Conservation (phyloP, 2,329 filamentous ascomycete genomes). For the Fusarium sp. region DNA sequence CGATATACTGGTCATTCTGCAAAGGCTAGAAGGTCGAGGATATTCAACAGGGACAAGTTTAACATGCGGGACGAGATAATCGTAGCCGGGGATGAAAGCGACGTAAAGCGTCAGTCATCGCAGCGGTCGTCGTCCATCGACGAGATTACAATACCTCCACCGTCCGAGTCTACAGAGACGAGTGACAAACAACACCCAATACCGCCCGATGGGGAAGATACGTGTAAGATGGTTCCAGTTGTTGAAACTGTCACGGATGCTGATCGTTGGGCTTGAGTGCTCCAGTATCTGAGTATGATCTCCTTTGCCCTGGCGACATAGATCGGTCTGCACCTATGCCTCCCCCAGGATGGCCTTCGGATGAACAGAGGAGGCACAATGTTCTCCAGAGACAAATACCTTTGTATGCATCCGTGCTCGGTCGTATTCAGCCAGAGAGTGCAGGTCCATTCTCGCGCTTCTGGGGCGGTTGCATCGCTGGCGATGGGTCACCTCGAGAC, state of each 20-base stretch:
- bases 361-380: background rate
- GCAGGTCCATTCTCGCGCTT: background rate
- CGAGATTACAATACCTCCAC: background rate
- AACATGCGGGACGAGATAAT: background rate
- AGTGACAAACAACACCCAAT: background rate
- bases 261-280: background rate
- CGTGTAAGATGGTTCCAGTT: background rate
- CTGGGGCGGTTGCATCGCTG: background rate
- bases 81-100: background rate
- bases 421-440: background rate
- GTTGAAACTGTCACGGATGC: background rate
- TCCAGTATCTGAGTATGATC: background rate
- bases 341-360: background rate
- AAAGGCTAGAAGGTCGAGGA: background rate
- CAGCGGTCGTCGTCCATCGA: background rate
- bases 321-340: background rate
- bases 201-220: background rate
- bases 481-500: background rate
- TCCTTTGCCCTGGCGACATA: background rate
- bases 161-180: background rate
- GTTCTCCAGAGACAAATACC: no score
- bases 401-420: background rate
- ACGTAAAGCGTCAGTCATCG: background rate
- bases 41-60: background rate
- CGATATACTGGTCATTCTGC: background rate